A percentile compares a stretch with the other conserved stretches of the same genome.
phyloP scores from a whole-genome alignment of 2,329 filamentous ascomycete species.

The Hysterium pulicare region DNA sequence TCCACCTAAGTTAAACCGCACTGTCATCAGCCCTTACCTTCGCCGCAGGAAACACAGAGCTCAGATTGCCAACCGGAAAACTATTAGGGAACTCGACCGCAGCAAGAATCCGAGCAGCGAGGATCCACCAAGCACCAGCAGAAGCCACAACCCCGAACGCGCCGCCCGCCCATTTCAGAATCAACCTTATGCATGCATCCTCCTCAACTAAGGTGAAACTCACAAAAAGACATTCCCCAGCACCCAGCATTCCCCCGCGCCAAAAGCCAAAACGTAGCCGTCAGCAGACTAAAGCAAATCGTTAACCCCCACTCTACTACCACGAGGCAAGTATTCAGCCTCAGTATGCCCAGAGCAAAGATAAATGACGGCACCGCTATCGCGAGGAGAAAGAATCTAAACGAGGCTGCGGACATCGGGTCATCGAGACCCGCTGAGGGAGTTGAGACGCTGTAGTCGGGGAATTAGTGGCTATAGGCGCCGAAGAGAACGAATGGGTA shows the following conservation, averaged over 20 bases:
- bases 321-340: not conserved
- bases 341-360: not conserved
- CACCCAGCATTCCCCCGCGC: not conserved
- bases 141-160: not conserved
- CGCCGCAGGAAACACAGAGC: not conserved
- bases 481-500: not conserved
- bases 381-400: not conserved
- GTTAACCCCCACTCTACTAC: not conserved
- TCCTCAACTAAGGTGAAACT: not conserved
- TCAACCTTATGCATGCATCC: not conserved
- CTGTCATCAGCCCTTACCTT: not conserved
- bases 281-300: not conserved
- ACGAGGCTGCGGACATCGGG: not conserved
- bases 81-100: slow-evolving; percentile 1
- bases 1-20: no score
- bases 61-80: slow-evolving; percentile 1
- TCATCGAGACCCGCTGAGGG: not conserved
- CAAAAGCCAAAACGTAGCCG: not conserved
- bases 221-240: not conserved
- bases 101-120: slow-evolving; percentile 1
- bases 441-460: not conserved
- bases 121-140: not conserved
- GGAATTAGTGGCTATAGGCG: slow-evolving; percentile 1
- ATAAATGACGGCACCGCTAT: not conserved
- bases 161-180: not conserved